Percentiles rank a stretch among this genome's conserved stretches.
phyloP scores from a whole-genome alignment of 2,329 filamentous ascomycete species.

The Ustulina deusta region DNA sequence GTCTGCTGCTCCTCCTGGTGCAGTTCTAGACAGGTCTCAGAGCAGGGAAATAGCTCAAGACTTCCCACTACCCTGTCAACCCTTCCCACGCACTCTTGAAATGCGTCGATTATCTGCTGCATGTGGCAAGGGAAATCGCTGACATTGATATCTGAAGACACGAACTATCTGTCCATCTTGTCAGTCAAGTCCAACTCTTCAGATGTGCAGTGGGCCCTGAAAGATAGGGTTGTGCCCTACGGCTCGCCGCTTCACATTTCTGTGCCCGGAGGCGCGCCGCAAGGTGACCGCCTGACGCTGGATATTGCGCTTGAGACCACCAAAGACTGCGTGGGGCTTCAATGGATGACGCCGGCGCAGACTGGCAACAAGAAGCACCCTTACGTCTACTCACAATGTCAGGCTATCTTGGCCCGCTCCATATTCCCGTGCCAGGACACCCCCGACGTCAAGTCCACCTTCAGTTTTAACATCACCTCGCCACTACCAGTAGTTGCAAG shows the following conservation, averaged over 20 bases:
- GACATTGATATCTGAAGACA: slow-evolving; percentile 63
- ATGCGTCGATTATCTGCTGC: background rate
- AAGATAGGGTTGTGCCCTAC: slow-evolving; percentile 77
- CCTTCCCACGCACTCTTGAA: background rate
- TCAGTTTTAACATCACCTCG: slow-evolving; percentile 88
- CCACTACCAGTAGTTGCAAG: slow-evolving; percentile 91
- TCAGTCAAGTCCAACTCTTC: slow-evolving; percentile 76
- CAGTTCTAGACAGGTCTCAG: background rate
- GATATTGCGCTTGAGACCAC: slow-evolving; percentile 84
- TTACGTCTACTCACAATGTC: slow-evolving; percentile 98
- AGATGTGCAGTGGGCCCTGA: slow-evolving; percentile 75
- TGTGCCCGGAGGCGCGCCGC: slow-evolving; percentile 66
- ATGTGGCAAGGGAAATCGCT: background rate
- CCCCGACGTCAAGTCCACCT: slow-evolving; percentile 96
- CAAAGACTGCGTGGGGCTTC: slow-evolving; percentile 87
- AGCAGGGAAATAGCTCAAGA: background rate
- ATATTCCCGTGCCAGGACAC: slow-evolving; percentile 98
- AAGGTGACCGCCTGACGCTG: slow-evolving; percentile 65
- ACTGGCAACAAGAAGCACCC: slow-evolving; percentile 96
- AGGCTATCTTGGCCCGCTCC: slow-evolving; percentile 94
- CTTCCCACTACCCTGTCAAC: background rate
- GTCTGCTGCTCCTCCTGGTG: background rate
- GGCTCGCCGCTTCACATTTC: slow-evolving; percentile 76
- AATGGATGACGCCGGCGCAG: slow-evolving; percentile 94
- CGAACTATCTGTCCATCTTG: slow-evolving; percentile 82